A percentile compares a stretch with the other conserved stretches of the same genome.
phyloP scores from a whole-genome alignment of 768 basidiomycete genomes.

The Mycena capillaripes region DNA sequence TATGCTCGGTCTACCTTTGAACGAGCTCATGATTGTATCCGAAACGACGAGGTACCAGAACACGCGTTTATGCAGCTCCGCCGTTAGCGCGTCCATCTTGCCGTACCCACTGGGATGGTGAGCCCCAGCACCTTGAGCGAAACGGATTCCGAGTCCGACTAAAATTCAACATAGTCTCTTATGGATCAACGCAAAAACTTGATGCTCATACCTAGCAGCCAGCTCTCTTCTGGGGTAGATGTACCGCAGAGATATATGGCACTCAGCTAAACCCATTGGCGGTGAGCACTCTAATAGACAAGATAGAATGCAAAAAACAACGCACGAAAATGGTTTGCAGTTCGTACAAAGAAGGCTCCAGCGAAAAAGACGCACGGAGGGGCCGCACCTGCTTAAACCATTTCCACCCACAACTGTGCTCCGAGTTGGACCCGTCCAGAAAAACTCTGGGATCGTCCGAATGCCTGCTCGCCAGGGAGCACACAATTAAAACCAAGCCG shows the following conservation, averaged over 20 bases:
- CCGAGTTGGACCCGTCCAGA: conserved; percentile 48
- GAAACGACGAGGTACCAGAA: conserved; percentile 60
- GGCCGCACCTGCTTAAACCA: conserved; percentile 47
- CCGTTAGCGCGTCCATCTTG: conserved; percentile 52
- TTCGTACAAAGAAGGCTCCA: not conserved
- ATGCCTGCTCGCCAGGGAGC: conserved; percentile 73
- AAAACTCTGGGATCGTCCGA: conserved; percentile 61
- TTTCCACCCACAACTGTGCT: conserved; percentile 69
- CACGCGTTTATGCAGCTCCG: conserved; percentile 72
- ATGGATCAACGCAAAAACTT: too few relatives aligned
- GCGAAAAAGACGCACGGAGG: not conserved
- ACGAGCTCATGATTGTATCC: conserved; percentile 54
- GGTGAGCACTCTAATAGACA: not conserved
- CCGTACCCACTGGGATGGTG: not conserved
- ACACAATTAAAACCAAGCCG: conserved; percentile 71
- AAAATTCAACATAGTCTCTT: not conserved
- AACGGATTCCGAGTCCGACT: not conserved
- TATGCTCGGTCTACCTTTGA: conserved; percentile 73
- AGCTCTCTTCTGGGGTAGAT: not conserved
- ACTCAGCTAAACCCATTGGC: not conserved
- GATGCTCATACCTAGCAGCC: too few relatives aligned
- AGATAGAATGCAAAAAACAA: not conserved
- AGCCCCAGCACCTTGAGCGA: not conserved
- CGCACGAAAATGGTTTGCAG: not conserved
- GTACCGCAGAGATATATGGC: not conserved